These are phyloP conservation scores for Alternaria brassicicola DNA, from an alignment of 2,329 filamentous ascomycete genomes.

Conservation along the genomic window DNA sequence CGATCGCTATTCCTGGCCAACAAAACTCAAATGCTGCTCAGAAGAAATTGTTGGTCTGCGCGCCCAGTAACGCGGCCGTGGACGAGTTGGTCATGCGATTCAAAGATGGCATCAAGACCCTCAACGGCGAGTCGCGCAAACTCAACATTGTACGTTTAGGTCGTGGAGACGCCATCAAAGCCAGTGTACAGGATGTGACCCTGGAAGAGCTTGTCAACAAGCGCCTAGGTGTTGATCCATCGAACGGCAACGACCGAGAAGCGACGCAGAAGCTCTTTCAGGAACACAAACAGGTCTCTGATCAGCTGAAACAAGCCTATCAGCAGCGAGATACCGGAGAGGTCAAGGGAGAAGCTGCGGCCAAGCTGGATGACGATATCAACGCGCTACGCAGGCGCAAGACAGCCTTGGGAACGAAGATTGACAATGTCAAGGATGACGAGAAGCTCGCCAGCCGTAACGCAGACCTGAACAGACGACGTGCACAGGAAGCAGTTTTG, in stretches of 20 bases:
- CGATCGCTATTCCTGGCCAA: slow-evolving; percentile 50
- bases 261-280: slow-evolving; percentile 72
- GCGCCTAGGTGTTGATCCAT: slow-evolving; percentile 60
- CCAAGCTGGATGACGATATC: slow-evolving; percentile 74
- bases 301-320: slow-evolving; percentile 72
- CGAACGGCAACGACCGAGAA: slow-evolving; percentile 52
- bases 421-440: slow-evolving; percentile 85
- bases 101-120: slow-evolving; percentile 82
- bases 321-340: slow-evolving; percentile 68
- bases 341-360: slow-evolving; percentile 66
- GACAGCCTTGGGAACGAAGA: slow-evolving; percentile 75
- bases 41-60: slow-evolving; percentile 94
- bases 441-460: slow-evolving; percentile 82
- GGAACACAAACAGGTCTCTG: slow-evolving; percentile 65
- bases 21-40: slow-evolving; percentile 47
- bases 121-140: slow-evolving; percentile 72
- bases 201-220: slow-evolving; percentile 88
- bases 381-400: slow-evolving; percentile 79
- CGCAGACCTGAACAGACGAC: slow-evolving; percentile 81
- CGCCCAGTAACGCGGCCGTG: slow-evolving; percentile 97
- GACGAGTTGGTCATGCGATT: slow-evolving; percentile 94
- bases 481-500: slow-evolving; percentile 88
- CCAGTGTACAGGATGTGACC: slow-evolving; percentile 86
- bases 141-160: slow-evolving; percentile 90
- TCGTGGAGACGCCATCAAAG: slow-evolving; percentile 89